These are phyloP conservation scores for Suillus plorans DNA, from an alignment of 768 basidiomycete genomes.

Conservation along the genomic window DNA sequence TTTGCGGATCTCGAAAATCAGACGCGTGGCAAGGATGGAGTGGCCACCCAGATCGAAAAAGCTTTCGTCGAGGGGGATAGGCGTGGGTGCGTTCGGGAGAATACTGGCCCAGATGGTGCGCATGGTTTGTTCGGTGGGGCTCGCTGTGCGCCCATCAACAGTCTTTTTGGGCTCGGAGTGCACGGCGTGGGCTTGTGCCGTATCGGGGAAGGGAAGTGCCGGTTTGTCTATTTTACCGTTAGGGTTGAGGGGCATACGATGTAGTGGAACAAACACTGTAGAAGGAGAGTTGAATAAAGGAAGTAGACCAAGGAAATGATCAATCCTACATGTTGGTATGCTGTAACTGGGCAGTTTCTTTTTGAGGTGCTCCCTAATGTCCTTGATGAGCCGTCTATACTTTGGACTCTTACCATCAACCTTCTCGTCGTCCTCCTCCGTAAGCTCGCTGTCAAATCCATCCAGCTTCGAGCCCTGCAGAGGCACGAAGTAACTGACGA, in stretches of 20 bases:
- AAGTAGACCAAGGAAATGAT: constrained; percentile 1
- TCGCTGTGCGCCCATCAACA: constrained; percentile 39
- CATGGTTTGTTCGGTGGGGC: constrained; percentile 76
- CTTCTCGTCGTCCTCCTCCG: constrained; percentile 40
- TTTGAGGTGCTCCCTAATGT: constrained; percentile 93
- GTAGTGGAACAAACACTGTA: constrained; percentile 89
- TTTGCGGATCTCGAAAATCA: constrained; percentile 96
- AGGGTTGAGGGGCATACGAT: constrained; percentile 95
- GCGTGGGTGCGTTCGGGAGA: constrained; percentile 73
- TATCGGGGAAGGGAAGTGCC: constrained; percentile 97
- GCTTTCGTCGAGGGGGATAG: constrained; percentile 85
- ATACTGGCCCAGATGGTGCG: constrained; percentile 83
- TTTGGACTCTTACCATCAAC: constrained; percentile 70
- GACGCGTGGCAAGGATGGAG: constrained; percentile 94
- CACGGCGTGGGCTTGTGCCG: constrained; percentile 56
- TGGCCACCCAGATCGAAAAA: constrained; percentile 99
- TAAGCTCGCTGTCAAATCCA: constrained; percentile 68
- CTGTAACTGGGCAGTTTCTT: constrained; percentile 96
- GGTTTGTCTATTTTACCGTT: constrained; percentile 99
- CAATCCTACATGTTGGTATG: constrained; percentile 76
- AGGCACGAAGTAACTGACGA: constrained; percentile 97
- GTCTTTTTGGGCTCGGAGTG: constrained; percentile 39
- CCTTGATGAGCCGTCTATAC: constrained; percentile 87
- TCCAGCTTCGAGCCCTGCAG: constrained; percentile 65
- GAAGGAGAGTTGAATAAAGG: constrained; percentile 3